Percentiles rank a stretch among this genome's conserved stretches.
These are phyloP conservation scores for Baeospora myosura DNA, from an alignment of 1,284 basidiomycete species.

Conservation along the genomic window DNA sequence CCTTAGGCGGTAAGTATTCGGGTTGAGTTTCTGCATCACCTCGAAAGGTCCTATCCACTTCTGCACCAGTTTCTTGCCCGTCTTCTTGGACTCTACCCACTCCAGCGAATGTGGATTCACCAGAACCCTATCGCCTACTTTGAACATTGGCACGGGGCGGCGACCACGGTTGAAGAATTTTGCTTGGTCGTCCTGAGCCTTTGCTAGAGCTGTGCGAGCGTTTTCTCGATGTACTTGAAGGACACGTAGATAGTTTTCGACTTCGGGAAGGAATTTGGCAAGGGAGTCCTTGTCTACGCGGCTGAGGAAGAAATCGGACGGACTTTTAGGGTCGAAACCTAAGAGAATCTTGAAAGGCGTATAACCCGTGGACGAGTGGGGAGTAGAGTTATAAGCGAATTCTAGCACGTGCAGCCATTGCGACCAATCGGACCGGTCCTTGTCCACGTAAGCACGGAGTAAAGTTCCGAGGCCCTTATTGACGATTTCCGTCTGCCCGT, in stretches of 20 bases:
- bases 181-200: neutral
- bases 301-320: neutral
- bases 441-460: neutral
- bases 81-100: neutral
- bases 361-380: neutral
- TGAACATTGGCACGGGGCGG: neutral
- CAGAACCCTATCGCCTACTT: neutral
- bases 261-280: neutral
- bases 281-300: neutral
- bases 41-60: constrained; percentile 12
- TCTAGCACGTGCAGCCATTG: neutral
- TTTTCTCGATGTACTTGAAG: neutral
- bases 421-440: neutral
- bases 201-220: neutral
- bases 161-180: neutral
- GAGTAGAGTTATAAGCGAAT: neutral
- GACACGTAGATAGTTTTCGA: neutral
- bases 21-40: constrained; percentile 7
- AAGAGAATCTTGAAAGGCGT: neutral
- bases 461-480: neutral
- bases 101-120: constrained; percentile 4
- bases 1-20: constrained; percentile 8
- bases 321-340: neutral
- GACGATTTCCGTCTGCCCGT: neutral
- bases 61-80: constrained; percentile 5